Percentiles rank a stretch among this genome's conserved stretches.
phyloP scores from a whole-genome alignment of 805 yeast species.

The Ogataea pilisensis region DNA sequence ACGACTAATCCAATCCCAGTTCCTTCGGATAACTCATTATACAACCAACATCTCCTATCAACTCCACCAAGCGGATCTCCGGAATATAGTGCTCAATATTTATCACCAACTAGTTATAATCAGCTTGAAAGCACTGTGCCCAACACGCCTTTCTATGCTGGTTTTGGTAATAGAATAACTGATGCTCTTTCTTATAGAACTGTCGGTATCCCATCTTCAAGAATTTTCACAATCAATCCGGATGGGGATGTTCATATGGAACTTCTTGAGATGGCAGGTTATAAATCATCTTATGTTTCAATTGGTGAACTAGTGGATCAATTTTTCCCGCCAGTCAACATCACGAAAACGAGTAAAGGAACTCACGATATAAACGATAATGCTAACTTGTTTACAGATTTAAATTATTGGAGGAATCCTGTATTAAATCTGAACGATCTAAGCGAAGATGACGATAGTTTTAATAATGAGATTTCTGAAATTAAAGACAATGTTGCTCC shows the following conservation, averaged over 20 bases:
- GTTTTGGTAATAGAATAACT: slow-evolving; percentile 94
- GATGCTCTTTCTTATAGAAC: slow-evolving; percentile 93
- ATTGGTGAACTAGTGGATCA: slow-evolving; percentile 95
- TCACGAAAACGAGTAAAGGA: slow-evolving; percentile 11
- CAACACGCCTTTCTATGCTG: slow-evolving; percentile 89
- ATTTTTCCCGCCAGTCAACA: slow-evolving; percentile 82
- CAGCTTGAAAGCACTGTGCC: slow-evolving; percentile 34
- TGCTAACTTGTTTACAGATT: slow-evolving; percentile 74
- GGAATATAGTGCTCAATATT: neutral
- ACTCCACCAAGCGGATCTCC: neutral
- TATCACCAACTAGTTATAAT: neutral
- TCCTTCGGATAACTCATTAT: neutral
- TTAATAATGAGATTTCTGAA: slow-evolving; percentile 22
- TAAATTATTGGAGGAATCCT: slow-evolving; percentile 90
- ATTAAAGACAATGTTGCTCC: slow-evolving; percentile 2
- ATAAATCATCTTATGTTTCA: slow-evolving; percentile 78
- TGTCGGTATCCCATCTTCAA: slow-evolving; percentile 89
- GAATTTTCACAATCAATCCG: slow-evolving; percentile 93
- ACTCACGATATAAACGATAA: slow-evolving; percentile 25
- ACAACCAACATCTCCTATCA: neutral
- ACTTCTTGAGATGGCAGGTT: slow-evolving; percentile 88
- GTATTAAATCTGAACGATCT: slow-evolving; percentile 56
- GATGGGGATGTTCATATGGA: slow-evolving; percentile 98
- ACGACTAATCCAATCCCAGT: neutral
- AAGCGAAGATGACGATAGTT: slow-evolving; percentile 45